phyloP scores from a whole-genome alignment of 257 asterid species.

The Plantago elongata region DNA sequence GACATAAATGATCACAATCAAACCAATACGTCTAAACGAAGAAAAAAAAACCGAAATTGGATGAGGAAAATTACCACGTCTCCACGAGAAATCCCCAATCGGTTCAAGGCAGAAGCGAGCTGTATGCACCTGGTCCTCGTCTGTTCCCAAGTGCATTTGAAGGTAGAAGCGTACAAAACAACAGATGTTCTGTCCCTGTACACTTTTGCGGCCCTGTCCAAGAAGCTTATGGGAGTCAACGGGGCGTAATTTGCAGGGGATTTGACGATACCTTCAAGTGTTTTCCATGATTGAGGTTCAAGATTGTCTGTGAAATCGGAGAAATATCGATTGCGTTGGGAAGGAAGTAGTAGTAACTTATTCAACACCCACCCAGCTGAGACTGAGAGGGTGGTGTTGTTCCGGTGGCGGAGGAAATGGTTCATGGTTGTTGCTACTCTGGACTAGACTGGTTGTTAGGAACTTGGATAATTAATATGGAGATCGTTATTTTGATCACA shows the following conservation, averaged over 20 bases:
- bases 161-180: constrained; percentile 30
- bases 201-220: constrained; percentile 48
- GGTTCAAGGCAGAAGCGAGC: constrained; percentile 46
- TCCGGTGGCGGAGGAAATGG: constrained; percentile 26
- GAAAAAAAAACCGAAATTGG: too few species aligned
- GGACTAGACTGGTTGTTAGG: not conserved
- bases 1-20: too few species aligned
- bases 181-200: constrained; percentile 46
- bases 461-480: too few species aligned
- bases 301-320: constrained; percentile 11
- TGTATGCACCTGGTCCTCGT: constrained; percentile 37
- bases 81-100: constrained; percentile 38
- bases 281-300: constrained; percentile 31
- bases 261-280: constrained; percentile 34
- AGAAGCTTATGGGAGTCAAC: constrained; percentile 43
- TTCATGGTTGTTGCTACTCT: constrained; percentile 19
- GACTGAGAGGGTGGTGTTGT: constrained; percentile 16
- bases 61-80: constrained; percentile 32
- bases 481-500: too few species aligned
- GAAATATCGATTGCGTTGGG: constrained; percentile 5
- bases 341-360: not conserved
- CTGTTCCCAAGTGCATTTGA: constrained; percentile 36
- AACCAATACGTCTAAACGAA: too few species aligned
- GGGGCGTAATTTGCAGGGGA: constrained; percentile 43
- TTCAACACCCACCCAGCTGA: not conserved